phyloP scores from a whole-genome alignment of 208 protist species.

The Wallacemonas collosoma region DNA sequence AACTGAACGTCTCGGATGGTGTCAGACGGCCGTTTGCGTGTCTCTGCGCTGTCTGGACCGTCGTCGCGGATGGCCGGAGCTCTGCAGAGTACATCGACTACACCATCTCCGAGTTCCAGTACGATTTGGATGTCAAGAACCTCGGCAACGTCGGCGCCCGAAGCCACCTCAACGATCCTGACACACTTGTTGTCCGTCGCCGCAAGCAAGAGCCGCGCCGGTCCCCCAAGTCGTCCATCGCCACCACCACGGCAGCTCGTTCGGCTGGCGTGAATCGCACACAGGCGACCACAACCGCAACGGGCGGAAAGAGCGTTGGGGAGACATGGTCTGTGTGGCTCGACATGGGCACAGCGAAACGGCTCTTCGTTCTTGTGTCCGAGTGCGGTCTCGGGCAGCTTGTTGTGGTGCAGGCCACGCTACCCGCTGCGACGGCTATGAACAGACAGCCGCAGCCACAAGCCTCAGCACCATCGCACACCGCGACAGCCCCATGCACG shows the following conservation, averaged over 20 bases:
- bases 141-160: slow-evolving; percentile 34
- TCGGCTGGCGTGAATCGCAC: not conserved
- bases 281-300: not conserved
- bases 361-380: slow-evolving; percentile 37
- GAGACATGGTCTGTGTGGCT: slow-evolving; percentile 66
- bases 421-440: slow-evolving; percentile 4
- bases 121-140: slow-evolving; percentile 50
- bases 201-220: slow-evolving; percentile 10
- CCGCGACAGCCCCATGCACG: not conserved
- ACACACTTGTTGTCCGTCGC: slow-evolving; percentile 7
- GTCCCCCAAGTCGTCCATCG: not conserved
- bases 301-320: slow-evolving; percentile 4
- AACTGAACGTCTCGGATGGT: not conserved
- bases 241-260: not conserved
- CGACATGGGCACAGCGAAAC: slow-evolving; percentile 23
- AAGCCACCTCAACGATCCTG: slow-evolving; percentile 18
- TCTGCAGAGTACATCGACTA: slow-evolving; percentile 73
- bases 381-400: slow-evolving; percentile 66
- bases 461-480: no score
- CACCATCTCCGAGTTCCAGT: slow-evolving; percentile 55
- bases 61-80: slow-evolving; percentile 65
- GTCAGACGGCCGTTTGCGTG: not conserved
- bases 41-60: slow-evolving; percentile 47
- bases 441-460: slow-evolving; percentile 22
- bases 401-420: slow-evolving; percentile 50